phyloP scores from a whole-genome alignment of 148 eudicot genomes.

The Mesembryanthemum crystallinum region DNA sequence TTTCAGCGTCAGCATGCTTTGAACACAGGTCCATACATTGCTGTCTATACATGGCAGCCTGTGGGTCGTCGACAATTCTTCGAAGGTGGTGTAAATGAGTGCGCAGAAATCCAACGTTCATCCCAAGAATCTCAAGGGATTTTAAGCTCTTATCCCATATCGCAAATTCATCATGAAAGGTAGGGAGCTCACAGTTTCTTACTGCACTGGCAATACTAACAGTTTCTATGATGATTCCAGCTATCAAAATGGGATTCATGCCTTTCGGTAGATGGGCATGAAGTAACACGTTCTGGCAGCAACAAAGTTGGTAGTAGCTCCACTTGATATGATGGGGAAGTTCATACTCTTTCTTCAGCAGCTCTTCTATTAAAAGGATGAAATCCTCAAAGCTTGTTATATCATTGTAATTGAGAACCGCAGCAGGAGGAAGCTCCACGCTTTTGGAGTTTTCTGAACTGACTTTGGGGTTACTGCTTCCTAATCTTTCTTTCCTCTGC shows the following conservation, averaged over 20 bases:
- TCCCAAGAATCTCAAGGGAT: conserved; percentile 49
- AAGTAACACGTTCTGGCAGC: conserved; percentile 40
- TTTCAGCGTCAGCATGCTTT: conserved; percentile 29
- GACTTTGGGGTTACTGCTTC: background rate
- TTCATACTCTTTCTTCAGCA: conserved; percentile 46
- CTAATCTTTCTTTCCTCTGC: background rate
- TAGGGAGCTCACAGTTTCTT: conserved; percentile 38
- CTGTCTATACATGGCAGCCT: conserved; percentile 33
- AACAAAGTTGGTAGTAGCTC: conserved; percentile 53
- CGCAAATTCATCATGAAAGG: conserved; percentile 34
- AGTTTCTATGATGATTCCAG: conserved; percentile 51
- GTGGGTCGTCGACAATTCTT: conserved; percentile 36
- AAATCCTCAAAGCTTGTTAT: conserved; percentile 23
- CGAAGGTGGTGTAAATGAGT: conserved; percentile 34
- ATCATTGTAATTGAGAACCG: background rate
- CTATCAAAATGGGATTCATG: conserved; percentile 36
- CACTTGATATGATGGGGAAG: conserved; percentile 39
- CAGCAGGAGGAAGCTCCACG: background rate
- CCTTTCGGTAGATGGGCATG: conserved; percentile 43
- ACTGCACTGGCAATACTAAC: conserved; percentile 48
- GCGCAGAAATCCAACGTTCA: conserved; percentile 54
- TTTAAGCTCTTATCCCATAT: conserved; percentile 50
- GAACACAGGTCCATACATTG: conserved; percentile 36
- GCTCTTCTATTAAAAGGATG: conserved; percentile 36
- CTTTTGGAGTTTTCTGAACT: conserved; percentile 1